phyloP scores from a whole-genome alignment of 257 asterid genomes.

The Solanum lycopersicoides region DNA sequence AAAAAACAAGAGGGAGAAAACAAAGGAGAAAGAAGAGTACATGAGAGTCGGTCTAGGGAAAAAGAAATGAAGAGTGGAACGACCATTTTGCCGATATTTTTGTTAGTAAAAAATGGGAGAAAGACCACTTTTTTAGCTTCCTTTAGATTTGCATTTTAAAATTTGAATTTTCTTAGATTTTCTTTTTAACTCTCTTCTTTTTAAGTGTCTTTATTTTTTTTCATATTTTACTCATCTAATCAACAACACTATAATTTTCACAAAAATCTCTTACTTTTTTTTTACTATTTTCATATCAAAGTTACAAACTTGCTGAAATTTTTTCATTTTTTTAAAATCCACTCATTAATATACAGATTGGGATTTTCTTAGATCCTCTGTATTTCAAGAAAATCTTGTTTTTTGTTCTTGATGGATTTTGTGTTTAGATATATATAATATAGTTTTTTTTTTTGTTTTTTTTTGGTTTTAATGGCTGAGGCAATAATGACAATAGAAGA shows the following conservation, averaged over 20 bases:
- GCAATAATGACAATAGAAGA: constrained; percentile 57
- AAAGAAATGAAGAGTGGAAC: constrained; percentile 17
- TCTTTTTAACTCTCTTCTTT: neutral
- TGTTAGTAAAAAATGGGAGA: neutral
- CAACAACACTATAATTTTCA: neutral
- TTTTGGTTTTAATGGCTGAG: constrained; percentile 36
- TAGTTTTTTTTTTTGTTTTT: neutral
- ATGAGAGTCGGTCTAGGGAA: constrained; percentile 25
- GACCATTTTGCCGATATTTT: constrained; percentile 13
- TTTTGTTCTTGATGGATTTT: constrained; percentile 8
- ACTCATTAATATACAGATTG: constrained; percentile 1
- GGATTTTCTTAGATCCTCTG: constrained; percentile 28
- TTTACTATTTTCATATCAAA: neutral
- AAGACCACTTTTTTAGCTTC: neutral
- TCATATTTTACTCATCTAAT: neutral
- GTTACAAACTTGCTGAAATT: constrained; percentile 19
- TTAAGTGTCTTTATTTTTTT: neutral
- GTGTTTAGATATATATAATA: constrained; percentile 11
- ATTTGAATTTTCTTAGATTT: neutral
- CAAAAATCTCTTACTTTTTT: neutral
- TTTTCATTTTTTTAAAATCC: constrained; percentile 16
- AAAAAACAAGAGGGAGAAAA: neutral
- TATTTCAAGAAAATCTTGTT: constrained; percentile 24
- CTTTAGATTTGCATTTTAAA: constrained; percentile 4
- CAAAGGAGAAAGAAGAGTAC: neutral